Evolutionary conservation across 331 rosid genomes (phyloP).

Genomic region (Stylosanthes scabra): DNA sequence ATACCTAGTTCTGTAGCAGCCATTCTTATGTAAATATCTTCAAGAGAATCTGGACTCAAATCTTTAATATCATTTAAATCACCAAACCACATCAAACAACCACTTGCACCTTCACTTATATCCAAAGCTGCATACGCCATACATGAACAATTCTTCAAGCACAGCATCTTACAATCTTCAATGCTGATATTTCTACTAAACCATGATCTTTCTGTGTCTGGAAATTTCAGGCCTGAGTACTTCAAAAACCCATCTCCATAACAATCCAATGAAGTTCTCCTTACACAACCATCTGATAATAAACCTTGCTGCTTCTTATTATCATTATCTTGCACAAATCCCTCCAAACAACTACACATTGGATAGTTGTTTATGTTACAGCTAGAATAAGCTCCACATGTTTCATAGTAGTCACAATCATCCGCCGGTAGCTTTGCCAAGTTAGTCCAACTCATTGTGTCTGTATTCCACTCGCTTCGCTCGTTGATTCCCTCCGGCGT

Average conservation of each 20-base stretch:
- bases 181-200: not conserved
- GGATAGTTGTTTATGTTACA: not conserved
- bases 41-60: not conserved
- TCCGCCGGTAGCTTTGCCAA: not conserved
- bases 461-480: not conserved
- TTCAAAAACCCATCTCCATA: slow-evolving; percentile 28
- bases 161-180: not conserved
- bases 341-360: slow-evolving; percentile 13
- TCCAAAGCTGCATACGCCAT: not conserved
- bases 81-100: slow-evolving; percentile 28
- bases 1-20: slow-evolving; percentile 39
- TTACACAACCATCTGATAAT: slow-evolving; percentile 35
- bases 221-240: not conserved
- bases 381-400: slow-evolving; percentile 15
- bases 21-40: slow-evolving; percentile 43
- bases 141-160: not conserved
- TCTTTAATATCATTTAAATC: not conserved
- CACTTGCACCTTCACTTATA: not conserved
- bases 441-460: not conserved
- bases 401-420: not conserved
- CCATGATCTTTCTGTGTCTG: not conserved
- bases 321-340: slow-evolving; percentile 28
- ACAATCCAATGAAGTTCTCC: slow-evolving; percentile 30
- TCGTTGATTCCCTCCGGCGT: not conserved
- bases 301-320: not conserved